Conservation (phyloP, 139 green algal species). For the Yamagishiella unicocca region DNA sequence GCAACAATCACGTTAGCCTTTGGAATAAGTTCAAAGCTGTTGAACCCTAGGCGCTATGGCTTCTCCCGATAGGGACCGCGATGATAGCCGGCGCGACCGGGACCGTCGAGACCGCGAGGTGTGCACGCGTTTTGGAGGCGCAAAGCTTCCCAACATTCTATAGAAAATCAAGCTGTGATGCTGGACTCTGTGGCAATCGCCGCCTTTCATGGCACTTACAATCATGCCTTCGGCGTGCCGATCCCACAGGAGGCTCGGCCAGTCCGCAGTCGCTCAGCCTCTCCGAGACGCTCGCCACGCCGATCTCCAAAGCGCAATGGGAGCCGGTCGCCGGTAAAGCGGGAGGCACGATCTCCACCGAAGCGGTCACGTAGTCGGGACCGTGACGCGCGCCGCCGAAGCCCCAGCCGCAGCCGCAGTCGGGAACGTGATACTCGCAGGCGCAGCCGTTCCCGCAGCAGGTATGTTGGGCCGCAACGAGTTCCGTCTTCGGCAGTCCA, state of each 20-base stretch:
- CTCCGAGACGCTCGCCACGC: neutral
- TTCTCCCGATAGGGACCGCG: conserved; percentile 11
- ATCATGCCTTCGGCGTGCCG: no score
- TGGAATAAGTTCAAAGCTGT: no score
- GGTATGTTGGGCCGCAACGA: neutral
- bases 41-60: neutral
- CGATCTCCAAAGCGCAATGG: neutral
- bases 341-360: neutral
- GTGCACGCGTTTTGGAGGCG: neutral
- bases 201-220: no score
- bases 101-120: conserved; percentile 8
- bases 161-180: no score
- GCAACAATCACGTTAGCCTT: no score
- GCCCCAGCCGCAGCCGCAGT: neutral
- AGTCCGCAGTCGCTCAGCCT: neutral
- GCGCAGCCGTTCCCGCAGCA: conserved; percentile 30
- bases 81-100: neutral
- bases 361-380: neutral
- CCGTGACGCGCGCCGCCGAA: neutral
- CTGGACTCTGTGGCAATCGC: neutral
- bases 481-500: neutral
- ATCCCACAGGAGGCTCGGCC: neutral
- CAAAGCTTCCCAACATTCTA: no score
- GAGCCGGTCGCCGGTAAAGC: conserved; percentile 1
- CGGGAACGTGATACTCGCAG: neutral